phyloP scores from a whole-genome alignment of 1,284 basidiomycete species.

The Moesziomyces sp. region DNA sequence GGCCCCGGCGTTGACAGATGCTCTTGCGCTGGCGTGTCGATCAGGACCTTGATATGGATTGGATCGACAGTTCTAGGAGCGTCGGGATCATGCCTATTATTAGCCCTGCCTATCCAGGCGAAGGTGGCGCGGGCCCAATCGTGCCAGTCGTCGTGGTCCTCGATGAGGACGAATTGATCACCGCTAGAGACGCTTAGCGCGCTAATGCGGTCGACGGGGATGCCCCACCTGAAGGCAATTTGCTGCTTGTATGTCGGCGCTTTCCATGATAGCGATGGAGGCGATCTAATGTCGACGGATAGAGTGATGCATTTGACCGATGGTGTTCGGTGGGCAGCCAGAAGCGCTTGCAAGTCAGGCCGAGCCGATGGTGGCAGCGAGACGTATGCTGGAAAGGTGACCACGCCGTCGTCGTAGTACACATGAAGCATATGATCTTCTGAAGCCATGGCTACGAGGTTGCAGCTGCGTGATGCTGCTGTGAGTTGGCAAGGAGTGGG shows the following conservation, averaged over 20 bases:
- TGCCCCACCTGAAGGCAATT: conserved; percentile 17
- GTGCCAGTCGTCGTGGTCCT: conserved; percentile 14
- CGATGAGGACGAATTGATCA: conserved; percentile 11
- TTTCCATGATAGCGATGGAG: too few relatives aligned
- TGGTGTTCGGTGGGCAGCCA: neutral
- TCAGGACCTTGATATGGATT: too few relatives aligned
- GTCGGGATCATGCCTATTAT: too few relatives aligned
- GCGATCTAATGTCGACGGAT: neutral
- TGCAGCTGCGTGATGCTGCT: neutral
- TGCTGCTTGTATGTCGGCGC: conserved; percentile 11
- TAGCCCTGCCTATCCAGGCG: too few relatives aligned
- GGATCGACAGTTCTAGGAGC: too few relatives aligned
- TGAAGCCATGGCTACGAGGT: conserved; percentile 5
- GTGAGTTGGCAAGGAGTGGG: neutral
- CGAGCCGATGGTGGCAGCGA: conserved; percentile 17
- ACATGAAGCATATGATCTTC: neutral
- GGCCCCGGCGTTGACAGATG: neutral
- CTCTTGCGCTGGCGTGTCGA: conserved; percentile 1
- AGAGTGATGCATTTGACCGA: conserved; percentile 14
- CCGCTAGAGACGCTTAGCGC: conserved; percentile 8
- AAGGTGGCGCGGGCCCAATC: conserved; percentile 14
- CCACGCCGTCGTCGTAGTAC: neutral
- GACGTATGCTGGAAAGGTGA: conserved; percentile 26
- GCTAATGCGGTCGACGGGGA: conserved; percentile 1
- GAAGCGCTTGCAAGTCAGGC: neutral